These are phyloP conservation scores for Eucalyptus fibrosa DNA, from an alignment of 345 rosid genomes.

Conservation along the genomic window DNA sequence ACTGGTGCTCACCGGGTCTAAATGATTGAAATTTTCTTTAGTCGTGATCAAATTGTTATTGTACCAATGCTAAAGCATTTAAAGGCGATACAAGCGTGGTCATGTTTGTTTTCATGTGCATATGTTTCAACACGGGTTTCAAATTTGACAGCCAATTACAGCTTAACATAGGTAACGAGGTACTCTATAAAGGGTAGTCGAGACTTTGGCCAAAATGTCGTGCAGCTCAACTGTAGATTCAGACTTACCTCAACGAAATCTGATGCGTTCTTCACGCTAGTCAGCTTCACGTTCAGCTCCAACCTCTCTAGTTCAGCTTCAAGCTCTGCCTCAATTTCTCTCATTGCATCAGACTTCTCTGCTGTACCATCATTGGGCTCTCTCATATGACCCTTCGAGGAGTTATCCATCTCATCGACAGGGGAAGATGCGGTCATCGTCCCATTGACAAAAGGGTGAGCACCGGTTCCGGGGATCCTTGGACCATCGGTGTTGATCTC, in stretches of 20 bases:
- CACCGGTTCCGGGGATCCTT: neutral
- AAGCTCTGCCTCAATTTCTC: conserved; percentile 25
- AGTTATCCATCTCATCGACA: neutral
- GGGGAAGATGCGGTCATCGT: neutral
- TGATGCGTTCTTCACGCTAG: neutral
- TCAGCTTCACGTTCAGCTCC: conserved; percentile 1
- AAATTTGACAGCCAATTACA: neutral
- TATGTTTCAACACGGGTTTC: neutral
- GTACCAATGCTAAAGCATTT: neutral
- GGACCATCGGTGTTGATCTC: neutral
- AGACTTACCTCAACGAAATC: conserved; percentile 1
- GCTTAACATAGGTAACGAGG: neutral
- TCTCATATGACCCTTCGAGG: neutral
- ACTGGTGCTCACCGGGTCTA: neutral
- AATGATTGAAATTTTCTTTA: neutral
- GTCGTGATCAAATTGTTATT: neutral
- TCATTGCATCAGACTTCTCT: neutral
- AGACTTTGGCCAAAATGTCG: neutral
- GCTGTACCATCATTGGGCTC: neutral
- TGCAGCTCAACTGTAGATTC: neutral
- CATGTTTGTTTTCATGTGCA: neutral
- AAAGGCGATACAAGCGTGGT: neutral
- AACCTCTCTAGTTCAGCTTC: conserved; percentile 21
- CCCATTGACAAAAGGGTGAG: neutral
- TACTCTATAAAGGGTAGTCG: neutral